Base-by-base conservation (phyloP, 2,329 filamentous ascomycete species). In the Penicillium oxalicum region DNA sequence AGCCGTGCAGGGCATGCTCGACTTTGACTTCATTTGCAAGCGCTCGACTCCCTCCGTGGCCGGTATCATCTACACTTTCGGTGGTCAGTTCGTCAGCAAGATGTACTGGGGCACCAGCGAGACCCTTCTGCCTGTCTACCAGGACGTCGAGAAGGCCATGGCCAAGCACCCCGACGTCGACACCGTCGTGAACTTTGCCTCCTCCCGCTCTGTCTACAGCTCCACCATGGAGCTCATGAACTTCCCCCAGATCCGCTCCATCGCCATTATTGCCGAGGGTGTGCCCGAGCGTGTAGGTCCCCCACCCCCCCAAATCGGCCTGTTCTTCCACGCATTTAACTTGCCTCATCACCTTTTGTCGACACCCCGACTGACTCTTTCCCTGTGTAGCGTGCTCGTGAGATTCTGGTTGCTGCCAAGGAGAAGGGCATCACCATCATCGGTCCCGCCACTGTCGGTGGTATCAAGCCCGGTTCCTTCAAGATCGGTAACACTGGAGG, bases 101-200 rank as follows among this genome's bases (percentile, higher is more conserved):
- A 97, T 98, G 93, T 98, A 98, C 87, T 98, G 93, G 93, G 93
- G 93, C 69, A 98, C 93, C 69, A 96, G 90, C 78, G 93, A 98
- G 81, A 98, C 93, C 56, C 85, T 98, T 59, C 83, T 98, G 63
- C 93, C 93, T 56, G 93, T 98, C 71, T 98, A 98, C 83, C 91
- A 98, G 78, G 82, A 88, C 68, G 87, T 91, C 43, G 78, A 83
- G 62, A 95, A 96, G 81, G 93, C 93, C 63, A 84, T 96, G 70
- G 82, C 83, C 74, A 98, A 98, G 85, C 93, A 98, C 82, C 83
- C 81, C 55, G 93, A 98, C 62, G 93, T 97, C 57, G 93, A 98
- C 72, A 91, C 90, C 49, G 88, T 98, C 55, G 93, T 98, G 80
- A 98, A 98, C 86, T 98, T 98, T 70, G 93, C 93, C 64, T 98